phyloP scores from a whole-genome alignment of 345 rosid species.

The Eucalyptus melliodora region DNA sequence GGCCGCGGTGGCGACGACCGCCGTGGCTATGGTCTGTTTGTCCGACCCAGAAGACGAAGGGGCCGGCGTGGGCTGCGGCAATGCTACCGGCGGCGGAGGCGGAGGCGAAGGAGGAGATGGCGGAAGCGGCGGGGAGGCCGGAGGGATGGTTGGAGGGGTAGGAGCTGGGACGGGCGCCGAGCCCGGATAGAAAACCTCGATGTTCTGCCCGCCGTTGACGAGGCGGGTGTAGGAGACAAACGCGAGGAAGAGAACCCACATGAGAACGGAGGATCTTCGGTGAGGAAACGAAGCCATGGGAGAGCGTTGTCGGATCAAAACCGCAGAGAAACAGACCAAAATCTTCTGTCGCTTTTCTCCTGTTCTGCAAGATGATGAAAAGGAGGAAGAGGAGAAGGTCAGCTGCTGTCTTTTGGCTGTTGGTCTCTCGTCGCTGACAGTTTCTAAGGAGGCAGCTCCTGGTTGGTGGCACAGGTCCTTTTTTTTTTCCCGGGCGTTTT shows the following conservation, averaged over 20 bases:
- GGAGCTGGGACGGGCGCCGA: slow-evolving; percentile 3
- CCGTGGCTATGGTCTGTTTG: slow-evolving; percentile 20
- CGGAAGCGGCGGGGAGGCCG: not conserved
- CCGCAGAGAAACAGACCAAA: not conserved
- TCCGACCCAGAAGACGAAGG: not conserved
- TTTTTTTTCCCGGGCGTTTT: not conserved
- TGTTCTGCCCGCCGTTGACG: slow-evolving; percentile 25
- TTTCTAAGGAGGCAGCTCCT: not conserved
- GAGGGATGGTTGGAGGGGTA: not conserved
- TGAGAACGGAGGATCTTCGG: not conserved
- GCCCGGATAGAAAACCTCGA: slow-evolving; percentile 47
- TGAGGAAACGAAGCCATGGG: not conserved
- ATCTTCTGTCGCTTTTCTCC: not conserved
- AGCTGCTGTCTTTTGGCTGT: not conserved
- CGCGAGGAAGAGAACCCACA: not conserved
- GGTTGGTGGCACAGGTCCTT: not conserved
- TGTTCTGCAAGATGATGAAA: not conserved
- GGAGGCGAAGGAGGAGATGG: not conserved
- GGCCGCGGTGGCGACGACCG: slow-evolving; percentile 57
- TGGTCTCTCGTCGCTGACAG: not conserved
- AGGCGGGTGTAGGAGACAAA: not conserved
- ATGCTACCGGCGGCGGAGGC: not conserved
- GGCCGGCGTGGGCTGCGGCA: not conserved
- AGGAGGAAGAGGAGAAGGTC: not conserved
- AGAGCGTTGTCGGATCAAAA: not conserved